Conservation (phyloP, 495 filamentous ascomycete species). For the Trichocladium uniseriatum region DNA sequence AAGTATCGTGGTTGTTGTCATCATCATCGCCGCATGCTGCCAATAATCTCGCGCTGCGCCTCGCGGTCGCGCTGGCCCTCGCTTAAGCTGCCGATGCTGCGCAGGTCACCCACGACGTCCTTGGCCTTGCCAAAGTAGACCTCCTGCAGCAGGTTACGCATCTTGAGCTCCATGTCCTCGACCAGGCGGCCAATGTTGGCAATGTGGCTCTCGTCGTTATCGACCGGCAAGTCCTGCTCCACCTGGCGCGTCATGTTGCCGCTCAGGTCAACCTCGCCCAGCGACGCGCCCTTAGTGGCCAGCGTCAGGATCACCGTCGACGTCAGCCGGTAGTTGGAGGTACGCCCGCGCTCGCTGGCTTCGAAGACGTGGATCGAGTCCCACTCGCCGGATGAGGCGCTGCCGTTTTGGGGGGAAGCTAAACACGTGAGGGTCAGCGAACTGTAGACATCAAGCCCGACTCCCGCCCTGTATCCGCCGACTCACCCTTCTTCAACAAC, state of each 20-base stretch:
- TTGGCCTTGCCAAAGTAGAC: conserved; percentile 99
- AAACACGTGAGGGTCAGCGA: neutral
- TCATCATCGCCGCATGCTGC: conserved; percentile 45
- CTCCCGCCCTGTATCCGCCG: no score
- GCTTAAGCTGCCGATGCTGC: conserved; percentile 79
- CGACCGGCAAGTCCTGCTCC: conserved; percentile 79
- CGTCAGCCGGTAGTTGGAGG: conserved; percentile 93
- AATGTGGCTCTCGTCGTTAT: conserved; percentile 87
- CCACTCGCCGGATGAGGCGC: conserved; percentile 76
- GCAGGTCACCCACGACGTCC: conserved; percentile 95
- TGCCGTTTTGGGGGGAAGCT: conserved; percentile 34
- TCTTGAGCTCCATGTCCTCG: conserved; percentile 99
- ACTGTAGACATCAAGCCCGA: neutral
- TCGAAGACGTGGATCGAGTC: conserved; percentile 99
- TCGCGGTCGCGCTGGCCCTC: conserved; percentile 79
- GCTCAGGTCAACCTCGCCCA: conserved; percentile 86
- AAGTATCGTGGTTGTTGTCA: neutral
- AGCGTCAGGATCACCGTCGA: conserved; percentile 92
- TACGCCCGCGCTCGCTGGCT: conserved; percentile 78
- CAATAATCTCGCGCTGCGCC: conserved; percentile 86
- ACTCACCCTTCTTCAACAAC: conserved; percentile 82
- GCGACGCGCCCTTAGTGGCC: conserved; percentile 54
- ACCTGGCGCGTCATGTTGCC: conserved; percentile 98
- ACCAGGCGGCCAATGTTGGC: conserved; percentile 91
- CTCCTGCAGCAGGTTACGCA: conserved; percentile 97